Conservation (phyloP, 1,139 yeast species). For the Geotrichum carabidarum region DNA sequence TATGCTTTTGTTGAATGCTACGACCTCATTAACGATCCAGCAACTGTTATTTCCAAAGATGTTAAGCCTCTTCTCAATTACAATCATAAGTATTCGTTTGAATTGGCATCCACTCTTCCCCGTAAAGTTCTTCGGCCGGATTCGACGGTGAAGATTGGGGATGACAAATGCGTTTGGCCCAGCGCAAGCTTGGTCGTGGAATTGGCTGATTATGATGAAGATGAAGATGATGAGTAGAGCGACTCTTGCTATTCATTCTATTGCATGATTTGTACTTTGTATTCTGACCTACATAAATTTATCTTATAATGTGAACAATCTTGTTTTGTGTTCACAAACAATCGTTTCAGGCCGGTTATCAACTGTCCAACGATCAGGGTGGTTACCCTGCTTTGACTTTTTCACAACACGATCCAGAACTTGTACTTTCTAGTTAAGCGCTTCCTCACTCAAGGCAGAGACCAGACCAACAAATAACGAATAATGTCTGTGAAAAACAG, state of each 20-base stretch:
- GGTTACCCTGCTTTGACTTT: neutral
- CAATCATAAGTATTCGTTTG: slow-evolving; percentile 44
- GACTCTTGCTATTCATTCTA: neutral
- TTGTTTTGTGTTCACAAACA: no score
- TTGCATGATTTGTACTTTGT: slow-evolving; percentile 14
- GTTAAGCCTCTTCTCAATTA: slow-evolving; percentile 39
- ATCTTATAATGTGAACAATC: no score
- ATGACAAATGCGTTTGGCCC: slow-evolving; percentile 50
- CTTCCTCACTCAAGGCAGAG: neutral
- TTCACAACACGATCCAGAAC: neutral
- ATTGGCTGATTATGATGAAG: slow-evolving; percentile 36
- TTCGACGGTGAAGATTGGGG: slow-evolving; percentile 35
- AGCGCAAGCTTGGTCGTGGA: slow-evolving; percentile 58
- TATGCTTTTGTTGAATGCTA: slow-evolving; percentile 58
- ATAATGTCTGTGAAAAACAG: slow-evolving; percentile 16
- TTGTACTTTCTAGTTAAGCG: neutral
- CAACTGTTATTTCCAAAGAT: slow-evolving; percentile 1
- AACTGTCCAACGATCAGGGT: neutral
- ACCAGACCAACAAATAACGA: neutral
- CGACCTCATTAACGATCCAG: slow-evolving; percentile 23
- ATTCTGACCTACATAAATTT: neutral
- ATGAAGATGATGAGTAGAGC: slow-evolving; percentile 28
- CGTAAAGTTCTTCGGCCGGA: slow-evolving; percentile 43
- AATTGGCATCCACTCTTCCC: slow-evolving; percentile 54
- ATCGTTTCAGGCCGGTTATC: no score